Base-by-base conservation (phyloP, 306 rosid genomes). In the Citrullus amarus region DNA sequence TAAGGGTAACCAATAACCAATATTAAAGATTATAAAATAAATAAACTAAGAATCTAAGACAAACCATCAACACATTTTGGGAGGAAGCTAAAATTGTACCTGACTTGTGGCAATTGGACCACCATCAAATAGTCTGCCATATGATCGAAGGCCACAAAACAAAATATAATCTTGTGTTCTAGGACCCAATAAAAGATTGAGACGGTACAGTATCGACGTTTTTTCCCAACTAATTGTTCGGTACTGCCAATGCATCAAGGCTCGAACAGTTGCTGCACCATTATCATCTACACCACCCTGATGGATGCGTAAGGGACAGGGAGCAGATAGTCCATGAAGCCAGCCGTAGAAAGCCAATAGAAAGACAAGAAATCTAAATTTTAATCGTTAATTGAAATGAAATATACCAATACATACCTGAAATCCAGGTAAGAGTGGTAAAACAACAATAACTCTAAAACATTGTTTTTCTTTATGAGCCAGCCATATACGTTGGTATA, bases 261-360 rank as follows among this genome's bases (percentile, higher is more conserved):
- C 87, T 84, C 89, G 78, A 34, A 86, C 89, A 8, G 89, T 86
- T 68, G 89, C 89, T 13, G 89, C 89, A 43, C 86, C 89, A 66
- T 79, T 75, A 50, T 86, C 89, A 57, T 86, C 86, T 74, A 84
- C 79, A 14, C 89, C 87, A 20, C 89, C 89, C 89, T 86, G 79
- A 60, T 62, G 82, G 18, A 28, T 63, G 81, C 13, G 22, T 9
- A 34, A 30, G 39, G 48, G 4, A 28, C 69, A 53, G n/a, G 65
- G 25, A 59, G 41, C 46, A 28, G 32, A 34, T 2, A 25, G 11
- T 34, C 59, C 7, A 12, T 44, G 56, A 28, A 22, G 34, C 46
- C 46, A 62, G 60, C 41, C 22, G 32, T 62, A 34, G 22, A 62
- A 53, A 36, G 20, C 11, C 70, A 68, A 55, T 48, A 32, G 53